Percentiles rank a stretch among this genome's conserved stretches.
phyloP scores from a whole-genome alignment of 176 grass and related monocot genomes.

The Microstegium vimineum region DNA sequence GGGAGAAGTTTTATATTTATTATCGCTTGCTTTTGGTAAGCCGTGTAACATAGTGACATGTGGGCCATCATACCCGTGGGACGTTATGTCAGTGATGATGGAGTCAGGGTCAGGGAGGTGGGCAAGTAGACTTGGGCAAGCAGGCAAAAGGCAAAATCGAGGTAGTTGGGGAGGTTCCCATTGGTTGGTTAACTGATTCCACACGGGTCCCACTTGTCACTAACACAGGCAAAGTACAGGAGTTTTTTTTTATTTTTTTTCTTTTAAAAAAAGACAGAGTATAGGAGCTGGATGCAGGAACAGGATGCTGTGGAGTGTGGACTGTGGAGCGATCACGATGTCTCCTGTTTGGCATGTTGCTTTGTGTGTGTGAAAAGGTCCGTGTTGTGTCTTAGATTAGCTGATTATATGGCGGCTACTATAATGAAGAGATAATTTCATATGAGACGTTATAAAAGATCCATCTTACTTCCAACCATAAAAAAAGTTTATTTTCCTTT shows the following conservation, averaged over 20 bases:
- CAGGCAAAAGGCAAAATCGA: background rate
- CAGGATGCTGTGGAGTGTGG: background rate
- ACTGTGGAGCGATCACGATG: background rate
- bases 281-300: too few relatives aligned
- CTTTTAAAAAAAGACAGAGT: too few relatives aligned
- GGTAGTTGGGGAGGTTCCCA: background rate
- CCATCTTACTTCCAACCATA: too few relatives aligned
- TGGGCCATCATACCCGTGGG: background rate
- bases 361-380: too few relatives aligned
- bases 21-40: background rate
- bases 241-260: too few relatives aligned
- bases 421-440: too few relatives aligned
- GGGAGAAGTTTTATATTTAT: background rate
- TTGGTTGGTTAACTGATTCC: background rate
- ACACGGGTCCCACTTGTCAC: background rate
- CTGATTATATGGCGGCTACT: background rate
- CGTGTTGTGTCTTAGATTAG: too few relatives aligned
- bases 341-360: background rate
- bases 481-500: too few relatives aligned
- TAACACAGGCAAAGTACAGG: background rate
- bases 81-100: background rate
- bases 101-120: background rate
- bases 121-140: background rate
- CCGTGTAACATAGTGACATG: background rate
- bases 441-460: too few relatives aligned